These are phyloP conservation scores for Cryphonectria japonica DNA, from an alignment of 2,329 filamentous ascomycete genomes.

Conservation along the genomic window DNA sequence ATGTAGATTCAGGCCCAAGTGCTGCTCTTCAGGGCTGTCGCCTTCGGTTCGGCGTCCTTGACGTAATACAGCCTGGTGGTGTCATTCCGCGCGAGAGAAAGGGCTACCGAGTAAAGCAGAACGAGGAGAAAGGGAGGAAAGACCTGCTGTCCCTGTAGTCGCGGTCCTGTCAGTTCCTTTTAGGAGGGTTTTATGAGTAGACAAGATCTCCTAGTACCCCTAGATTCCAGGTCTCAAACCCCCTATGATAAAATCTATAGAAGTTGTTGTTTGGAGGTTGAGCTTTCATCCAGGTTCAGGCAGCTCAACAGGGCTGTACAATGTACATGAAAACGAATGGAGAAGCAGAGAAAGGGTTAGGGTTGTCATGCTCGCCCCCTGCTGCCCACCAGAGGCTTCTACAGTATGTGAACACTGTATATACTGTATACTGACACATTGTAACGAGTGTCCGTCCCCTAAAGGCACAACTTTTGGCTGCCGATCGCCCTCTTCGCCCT, in stretches of 20 bases:
- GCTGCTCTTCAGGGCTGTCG: slow-evolving; percentile 10
- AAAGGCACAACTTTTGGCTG: background rate
- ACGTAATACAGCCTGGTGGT: slow-evolving; percentile 13
- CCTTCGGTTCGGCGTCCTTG: slow-evolving; percentile 17
- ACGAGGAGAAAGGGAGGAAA: too few species aligned
- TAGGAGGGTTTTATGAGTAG: background rate
- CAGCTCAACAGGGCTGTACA: background rate
- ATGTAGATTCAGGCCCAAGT: background rate
- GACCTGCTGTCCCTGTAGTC: too few species aligned
- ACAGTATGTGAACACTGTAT: background rate
- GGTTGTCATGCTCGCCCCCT: background rate
- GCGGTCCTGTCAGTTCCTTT: too few species aligned
- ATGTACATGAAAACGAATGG: background rate
- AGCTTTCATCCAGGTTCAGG: too few species aligned
- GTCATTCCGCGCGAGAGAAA: slow-evolving; percentile 1
- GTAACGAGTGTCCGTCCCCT: background rate
- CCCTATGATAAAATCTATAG: too few species aligned
- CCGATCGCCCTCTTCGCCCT: background rate
- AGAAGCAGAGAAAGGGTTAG: background rate
- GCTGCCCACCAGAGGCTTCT: background rate
- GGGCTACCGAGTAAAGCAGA: background rate
- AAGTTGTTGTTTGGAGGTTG: too few species aligned
- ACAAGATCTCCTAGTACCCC: background rate
- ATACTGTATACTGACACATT: background rate
- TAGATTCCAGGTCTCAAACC: background rate